Evolutionary conservation across 441 rosid species (phyloP).

Genomic region (Jatropha multifida): DNA sequence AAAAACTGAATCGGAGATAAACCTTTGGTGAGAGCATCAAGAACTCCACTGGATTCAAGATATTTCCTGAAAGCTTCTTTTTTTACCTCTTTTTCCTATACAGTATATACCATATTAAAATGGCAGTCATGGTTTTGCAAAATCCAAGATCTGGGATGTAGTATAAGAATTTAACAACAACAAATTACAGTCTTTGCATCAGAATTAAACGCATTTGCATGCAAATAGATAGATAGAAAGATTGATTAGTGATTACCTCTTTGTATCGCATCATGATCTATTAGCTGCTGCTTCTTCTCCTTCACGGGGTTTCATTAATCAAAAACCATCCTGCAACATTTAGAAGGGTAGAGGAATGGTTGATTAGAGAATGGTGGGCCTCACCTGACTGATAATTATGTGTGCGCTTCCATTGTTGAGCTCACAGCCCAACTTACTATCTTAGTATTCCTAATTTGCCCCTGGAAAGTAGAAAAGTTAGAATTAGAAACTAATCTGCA

Average conservation of each 20-base stretch:
- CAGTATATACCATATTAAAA: background rate
- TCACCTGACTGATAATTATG: background rate
- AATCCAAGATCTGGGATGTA: slow-evolving; percentile 13
- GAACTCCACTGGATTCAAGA: slow-evolving; percentile 80
- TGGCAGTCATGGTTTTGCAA: background rate
- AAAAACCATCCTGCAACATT: background rate
- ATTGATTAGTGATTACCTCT: slow-evolving; percentile 36
- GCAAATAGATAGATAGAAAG: too few species aligned
- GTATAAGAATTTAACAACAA: background rate
- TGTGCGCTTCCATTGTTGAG: background rate
- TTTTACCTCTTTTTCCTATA: slow-evolving; percentile 87
- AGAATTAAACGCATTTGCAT: background rate
- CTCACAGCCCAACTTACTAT: background rate
- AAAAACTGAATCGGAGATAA: background rate
- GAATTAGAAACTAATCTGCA: too few species aligned
- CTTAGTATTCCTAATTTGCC: too few species aligned
- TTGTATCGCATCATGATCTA: slow-evolving; percentile 60
- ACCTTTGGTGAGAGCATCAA: slow-evolving; percentile 91
- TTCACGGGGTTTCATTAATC: background rate
- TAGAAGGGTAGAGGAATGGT: background rate
- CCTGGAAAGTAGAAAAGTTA: too few species aligned
- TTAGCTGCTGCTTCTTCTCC: slow-evolving; percentile 18
- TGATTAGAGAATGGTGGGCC: slow-evolving; percentile 13
- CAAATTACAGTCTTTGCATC: background rate
- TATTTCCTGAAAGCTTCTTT: slow-evolving; percentile 91